phyloP scores from a whole-genome alignment of 306 rosid species.

The Myrica gale region DNA sequence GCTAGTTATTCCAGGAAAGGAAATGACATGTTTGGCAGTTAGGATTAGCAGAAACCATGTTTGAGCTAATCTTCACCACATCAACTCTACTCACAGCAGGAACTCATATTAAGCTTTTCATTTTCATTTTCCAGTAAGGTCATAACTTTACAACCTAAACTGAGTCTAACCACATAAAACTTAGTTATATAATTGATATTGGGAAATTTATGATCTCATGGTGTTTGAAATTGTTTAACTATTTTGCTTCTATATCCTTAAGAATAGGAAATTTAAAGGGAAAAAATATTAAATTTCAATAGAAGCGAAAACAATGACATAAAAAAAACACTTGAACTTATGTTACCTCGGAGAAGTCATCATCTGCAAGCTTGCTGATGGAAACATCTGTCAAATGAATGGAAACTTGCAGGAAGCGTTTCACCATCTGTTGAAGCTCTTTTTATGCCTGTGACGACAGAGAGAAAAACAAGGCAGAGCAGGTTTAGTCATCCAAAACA shows the following conservation, averaged over 20 bases:
- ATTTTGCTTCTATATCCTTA: slow-evolving; percentile 20
- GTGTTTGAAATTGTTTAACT: not conserved
- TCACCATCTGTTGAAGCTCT: slow-evolving; percentile 36
- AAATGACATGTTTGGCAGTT: not conserved
- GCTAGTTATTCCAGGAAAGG: slow-evolving; percentile 6
- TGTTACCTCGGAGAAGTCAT: slow-evolving; percentile 65
- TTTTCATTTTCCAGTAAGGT: not conserved
- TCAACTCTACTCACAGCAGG: slow-evolving; percentile 13
- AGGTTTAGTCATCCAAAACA: slow-evolving; percentile 18
- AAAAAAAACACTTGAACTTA: slow-evolving; percentile 4
- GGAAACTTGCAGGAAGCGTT: slow-evolving; percentile 48
- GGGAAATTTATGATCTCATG: not conserved
- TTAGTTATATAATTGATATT: slow-evolving; percentile 2
- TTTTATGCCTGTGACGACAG: slow-evolving; percentile 48
- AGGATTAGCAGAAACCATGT: slow-evolving; percentile 16
- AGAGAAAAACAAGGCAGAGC: slow-evolving; percentile 11
- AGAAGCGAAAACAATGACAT: not conserved
- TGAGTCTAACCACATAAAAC: not conserved
- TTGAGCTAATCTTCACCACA: not conserved
- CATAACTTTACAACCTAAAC: slow-evolving; percentile 14
- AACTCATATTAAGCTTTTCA: slow-evolving; percentile 18
- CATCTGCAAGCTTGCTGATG: slow-evolving; percentile 63
- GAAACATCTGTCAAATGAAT: slow-evolving; percentile 43
- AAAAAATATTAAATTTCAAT: not conserved
- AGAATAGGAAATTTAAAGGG: not conserved